Conservation (phyloP, 768 basidiomycete genomes). For the Suillus hirtellus region DNA sequence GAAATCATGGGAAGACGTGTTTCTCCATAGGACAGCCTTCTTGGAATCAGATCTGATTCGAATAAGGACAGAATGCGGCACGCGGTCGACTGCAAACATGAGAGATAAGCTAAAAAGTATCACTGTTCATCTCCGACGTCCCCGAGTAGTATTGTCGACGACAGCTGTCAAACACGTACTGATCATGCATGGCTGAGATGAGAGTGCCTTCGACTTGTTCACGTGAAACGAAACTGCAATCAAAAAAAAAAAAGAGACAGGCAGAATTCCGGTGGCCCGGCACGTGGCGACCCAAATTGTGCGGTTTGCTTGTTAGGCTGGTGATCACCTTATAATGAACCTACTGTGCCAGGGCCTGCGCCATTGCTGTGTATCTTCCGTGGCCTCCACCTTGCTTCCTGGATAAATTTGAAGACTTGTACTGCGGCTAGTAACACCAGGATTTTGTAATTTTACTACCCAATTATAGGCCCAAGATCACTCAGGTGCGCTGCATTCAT, state of each 20-base stretch:
- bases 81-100: neutral
- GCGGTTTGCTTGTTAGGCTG: constrained; percentile 21
- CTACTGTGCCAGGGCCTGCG: constrained; percentile 13
- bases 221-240: constrained; percentile 7
- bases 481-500: constrained; percentile 8
- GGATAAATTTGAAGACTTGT: constrained; percentile 7
- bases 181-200: constrained; percentile 3
- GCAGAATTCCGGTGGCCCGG: constrained; percentile 18
- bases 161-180: constrained; percentile 6
- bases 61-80: neutral
- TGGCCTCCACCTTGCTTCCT: constrained; percentile 11
- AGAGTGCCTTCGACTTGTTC: constrained; percentile 7
- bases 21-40: neutral
- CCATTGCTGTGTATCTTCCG: constrained; percentile 4
- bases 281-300: constrained; percentile 32
- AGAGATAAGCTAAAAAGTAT: constrained; percentile 7
- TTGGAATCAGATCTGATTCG: neutral
- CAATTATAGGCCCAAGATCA: constrained; percentile 8
- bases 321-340: constrained; percentile 31
- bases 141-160: neutral
- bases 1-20: neutral
- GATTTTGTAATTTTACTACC: constrained; percentile 5
- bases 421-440: neutral
- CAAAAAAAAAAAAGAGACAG: constrained; percentile 3
- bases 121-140: constrained; percentile 2